These are phyloP conservation scores for Corynespora cassiicola DNA, from an alignment of 2,329 filamentous ascomycete genomes.

Conservation along the genomic window DNA sequence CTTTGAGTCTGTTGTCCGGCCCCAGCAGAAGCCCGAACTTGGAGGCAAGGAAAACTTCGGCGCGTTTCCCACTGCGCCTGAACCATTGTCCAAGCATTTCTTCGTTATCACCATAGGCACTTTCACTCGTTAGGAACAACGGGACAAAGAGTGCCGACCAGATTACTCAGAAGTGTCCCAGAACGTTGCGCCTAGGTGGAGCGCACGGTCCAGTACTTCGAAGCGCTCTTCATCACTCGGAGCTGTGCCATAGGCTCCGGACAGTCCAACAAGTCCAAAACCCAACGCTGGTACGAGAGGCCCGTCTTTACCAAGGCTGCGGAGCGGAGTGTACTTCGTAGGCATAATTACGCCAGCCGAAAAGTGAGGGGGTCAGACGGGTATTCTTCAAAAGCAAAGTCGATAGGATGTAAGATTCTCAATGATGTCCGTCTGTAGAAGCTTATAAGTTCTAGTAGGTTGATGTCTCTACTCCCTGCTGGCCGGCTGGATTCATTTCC, in stretches of 20 bases:
- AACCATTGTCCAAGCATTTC: conserved; percentile 30
- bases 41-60: conserved; percentile 22
- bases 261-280: conserved; percentile 62
- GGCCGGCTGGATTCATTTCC: too few species aligned
- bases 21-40: conserved; percentile 24
- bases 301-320: conserved; percentile 59
- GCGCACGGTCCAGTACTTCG: conserved; percentile 58
- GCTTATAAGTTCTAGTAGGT: too few species aligned
- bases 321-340: too few species aligned
- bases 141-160: too few species aligned
- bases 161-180: conserved; percentile 35
- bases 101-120: conserved; percentile 31
- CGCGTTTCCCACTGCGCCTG: conserved; percentile 19
- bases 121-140: too few species aligned
- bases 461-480: too few species aligned
- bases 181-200: conserved; percentile 55
- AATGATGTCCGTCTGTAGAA: too few species aligned
- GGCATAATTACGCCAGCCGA: too few species aligned
- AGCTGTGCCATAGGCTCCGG: conserved; percentile 53
- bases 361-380: too few species aligned
- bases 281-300: conserved; percentile 59
- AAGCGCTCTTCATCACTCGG: conserved; percentile 60
- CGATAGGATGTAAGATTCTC: too few species aligned
- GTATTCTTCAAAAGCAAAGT: too few species aligned
- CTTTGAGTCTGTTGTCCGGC: conserved; percentile 10